Percentiles rank a stretch among this genome's conserved stretches.
Evolutionary conservation across 2,329 filamentous ascomycete species (phyloP).

Genomic region (Apiospora rasikravindrae): DNA sequence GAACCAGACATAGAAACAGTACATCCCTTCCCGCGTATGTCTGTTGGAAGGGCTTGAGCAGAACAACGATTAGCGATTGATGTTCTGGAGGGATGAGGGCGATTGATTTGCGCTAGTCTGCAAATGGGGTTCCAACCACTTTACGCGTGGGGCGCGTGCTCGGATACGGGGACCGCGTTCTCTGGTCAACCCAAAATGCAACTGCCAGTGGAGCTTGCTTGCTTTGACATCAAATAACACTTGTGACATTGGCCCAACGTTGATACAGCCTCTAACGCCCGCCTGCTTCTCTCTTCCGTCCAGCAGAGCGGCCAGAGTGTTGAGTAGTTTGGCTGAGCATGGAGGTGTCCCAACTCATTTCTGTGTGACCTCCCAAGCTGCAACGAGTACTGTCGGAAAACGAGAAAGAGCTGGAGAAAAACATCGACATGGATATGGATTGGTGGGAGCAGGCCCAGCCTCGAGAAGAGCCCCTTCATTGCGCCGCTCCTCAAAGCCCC

Average conservation of each 20-base stretch:
- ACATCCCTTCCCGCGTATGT: not conserved
- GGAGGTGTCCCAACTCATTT: not conserved
- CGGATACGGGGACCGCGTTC: not conserved
- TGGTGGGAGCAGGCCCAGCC: slow-evolving; percentile 25
- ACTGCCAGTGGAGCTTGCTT: slow-evolving; percentile 2
- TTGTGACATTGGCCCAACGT: not conserved
- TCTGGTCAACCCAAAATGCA: slow-evolving; percentile 29
- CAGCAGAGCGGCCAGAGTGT: not conserved
- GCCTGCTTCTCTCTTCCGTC: not conserved
- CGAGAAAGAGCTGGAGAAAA: not conserved
- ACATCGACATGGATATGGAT: slow-evolving; percentile 5
- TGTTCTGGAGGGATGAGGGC: not conserved
- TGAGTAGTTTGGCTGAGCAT: not conserved
- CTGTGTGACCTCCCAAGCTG: not conserved
- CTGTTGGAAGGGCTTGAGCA: no score
- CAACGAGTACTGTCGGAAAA: not conserved
- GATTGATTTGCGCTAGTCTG: not conserved
- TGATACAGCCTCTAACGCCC: slow-evolving; percentile 1
- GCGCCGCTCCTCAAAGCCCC: slow-evolving; percentile 43
- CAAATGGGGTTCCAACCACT: slow-evolving; percentile 16
- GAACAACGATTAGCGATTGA: not conserved
- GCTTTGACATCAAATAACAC: not conserved
- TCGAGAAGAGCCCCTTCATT: slow-evolving; percentile 51
- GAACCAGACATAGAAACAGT: not conserved
- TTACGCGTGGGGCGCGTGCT: slow-evolving; percentile 22